These are phyloP conservation scores for Penicillium nordicum DNA, from an alignment of 2,329 filamentous ascomycete species.

Conservation along the genomic window DNA sequence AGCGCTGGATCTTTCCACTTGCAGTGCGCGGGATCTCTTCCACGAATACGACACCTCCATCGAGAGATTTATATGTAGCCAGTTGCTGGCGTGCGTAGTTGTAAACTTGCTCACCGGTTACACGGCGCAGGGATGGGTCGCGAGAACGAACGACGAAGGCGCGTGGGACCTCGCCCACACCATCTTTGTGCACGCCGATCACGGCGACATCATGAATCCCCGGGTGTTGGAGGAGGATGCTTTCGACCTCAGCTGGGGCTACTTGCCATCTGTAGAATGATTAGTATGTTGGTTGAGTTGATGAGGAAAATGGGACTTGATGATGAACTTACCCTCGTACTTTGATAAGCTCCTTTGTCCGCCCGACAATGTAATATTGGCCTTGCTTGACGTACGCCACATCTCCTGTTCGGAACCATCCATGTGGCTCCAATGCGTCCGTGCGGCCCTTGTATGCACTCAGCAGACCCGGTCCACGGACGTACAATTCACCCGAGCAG, in stretches of 20 bases:
- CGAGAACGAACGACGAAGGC: conserved; percentile 46
- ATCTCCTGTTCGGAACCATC: conserved; percentile 47
- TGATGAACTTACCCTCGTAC: conserved; percentile 40
- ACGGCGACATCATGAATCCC: conserved; percentile 47
- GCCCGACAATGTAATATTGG: conserved; percentile 40
- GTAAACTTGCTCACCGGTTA: conserved; percentile 45
- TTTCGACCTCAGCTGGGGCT: conserved; percentile 49
- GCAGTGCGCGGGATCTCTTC: conserved; percentile 49
- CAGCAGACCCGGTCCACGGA: conserved; percentile 39
- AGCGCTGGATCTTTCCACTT: conserved; percentile 50
- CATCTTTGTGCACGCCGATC: conserved; percentile 41
- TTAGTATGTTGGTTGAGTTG: background rate
- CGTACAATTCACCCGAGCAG: conserved; percentile 41
- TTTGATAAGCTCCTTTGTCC: conserved; percentile 48
- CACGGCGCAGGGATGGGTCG: conserved; percentile 16
- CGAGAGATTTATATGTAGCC: conserved; percentile 49
- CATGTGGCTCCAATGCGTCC: conserved; percentile 36
- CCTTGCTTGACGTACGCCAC: conserved; percentile 37
- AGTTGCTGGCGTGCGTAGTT: conserved; percentile 40
- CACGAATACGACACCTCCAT: conserved; percentile 48
- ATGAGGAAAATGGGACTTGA: background rate
- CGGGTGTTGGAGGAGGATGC: conserved; percentile 44
- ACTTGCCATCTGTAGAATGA: conserved; percentile 43
- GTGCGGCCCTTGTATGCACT: conserved; percentile 37
- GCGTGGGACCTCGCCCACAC: conserved; percentile 40